These are phyloP conservation scores for Phtheirospermum japonicum DNA, from an alignment of 257 asterid species.

Conservation along the genomic window DNA sequence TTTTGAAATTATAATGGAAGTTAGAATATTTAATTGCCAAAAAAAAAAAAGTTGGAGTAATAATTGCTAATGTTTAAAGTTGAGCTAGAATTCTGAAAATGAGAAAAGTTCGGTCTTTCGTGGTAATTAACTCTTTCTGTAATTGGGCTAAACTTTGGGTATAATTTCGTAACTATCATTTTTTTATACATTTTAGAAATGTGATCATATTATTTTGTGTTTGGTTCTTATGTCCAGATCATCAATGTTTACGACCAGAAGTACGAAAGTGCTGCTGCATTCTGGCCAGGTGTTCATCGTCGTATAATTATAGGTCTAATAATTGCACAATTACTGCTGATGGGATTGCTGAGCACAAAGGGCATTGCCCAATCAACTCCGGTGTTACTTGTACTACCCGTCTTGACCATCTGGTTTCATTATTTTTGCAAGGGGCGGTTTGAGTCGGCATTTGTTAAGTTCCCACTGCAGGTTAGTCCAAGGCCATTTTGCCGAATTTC, in stretches of 20 bases:
- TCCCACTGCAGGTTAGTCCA: slow-evolving; percentile 75
- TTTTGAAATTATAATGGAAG: too few relatives aligned
- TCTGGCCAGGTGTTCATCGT: slow-evolving; percentile 90
- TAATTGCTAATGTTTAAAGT: too few relatives aligned
- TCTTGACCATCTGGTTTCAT: slow-evolving; percentile 87
- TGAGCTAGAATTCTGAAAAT: too few relatives aligned
- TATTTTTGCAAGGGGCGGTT: slow-evolving; percentile 76
- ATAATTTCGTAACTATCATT: not conserved
- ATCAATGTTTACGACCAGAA: slow-evolving; percentile 86
- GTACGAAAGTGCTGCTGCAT: slow-evolving; percentile 83
- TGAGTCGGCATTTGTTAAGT: slow-evolving; percentile 70
- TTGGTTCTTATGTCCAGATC: slow-evolving; percentile 50
- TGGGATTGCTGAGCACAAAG: slow-evolving; percentile 85
- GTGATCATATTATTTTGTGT: not conserved
- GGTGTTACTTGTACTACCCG: slow-evolving; percentile 57
- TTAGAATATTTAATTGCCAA: too few relatives aligned
- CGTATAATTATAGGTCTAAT: slow-evolving; percentile 68
- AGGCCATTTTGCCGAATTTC: slow-evolving; percentile 6
- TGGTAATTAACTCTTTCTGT: not conserved
- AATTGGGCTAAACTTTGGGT: not conserved
- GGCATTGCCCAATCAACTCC: slow-evolving; percentile 65
- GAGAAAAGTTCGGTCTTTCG: too few relatives aligned
- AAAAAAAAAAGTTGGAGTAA: too few relatives aligned
- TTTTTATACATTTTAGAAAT: too few relatives aligned
- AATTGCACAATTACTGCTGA: slow-evolving; percentile 68